Conservation (phyloP, 768 basidiomycete species). For the Hirschioporus abietinus region DNA sequence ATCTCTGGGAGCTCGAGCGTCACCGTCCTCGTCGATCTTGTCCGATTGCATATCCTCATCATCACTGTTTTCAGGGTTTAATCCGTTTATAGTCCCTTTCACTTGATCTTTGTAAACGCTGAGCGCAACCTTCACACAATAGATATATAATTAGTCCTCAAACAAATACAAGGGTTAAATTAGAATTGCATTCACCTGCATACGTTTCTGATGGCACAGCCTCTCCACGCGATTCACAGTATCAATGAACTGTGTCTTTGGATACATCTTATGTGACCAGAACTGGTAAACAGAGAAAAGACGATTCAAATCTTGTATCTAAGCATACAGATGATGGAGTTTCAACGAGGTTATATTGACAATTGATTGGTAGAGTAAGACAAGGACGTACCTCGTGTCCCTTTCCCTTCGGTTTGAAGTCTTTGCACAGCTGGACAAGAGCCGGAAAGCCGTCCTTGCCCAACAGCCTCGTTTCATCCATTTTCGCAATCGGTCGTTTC, state of each 20-base stretch:
- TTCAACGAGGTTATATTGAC: neutral
- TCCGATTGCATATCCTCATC: conserved; percentile 24
- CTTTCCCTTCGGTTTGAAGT: conserved; percentile 80
- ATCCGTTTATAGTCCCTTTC: conserved; percentile 35
- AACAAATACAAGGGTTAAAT: neutral
- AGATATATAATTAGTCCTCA: conserved; percentile 8
- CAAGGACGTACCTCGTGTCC: conserved; percentile 72
- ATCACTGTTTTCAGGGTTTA: conserved; percentile 24
- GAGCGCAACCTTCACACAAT: conserved; percentile 47
- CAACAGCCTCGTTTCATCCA: conserved; percentile 75
- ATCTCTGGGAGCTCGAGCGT: conserved; percentile 21
- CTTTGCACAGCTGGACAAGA: conserved; percentile 69
- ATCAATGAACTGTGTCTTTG: conserved; percentile 82
- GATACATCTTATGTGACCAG: conserved; percentile 93
- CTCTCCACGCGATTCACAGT: conserved; percentile 85
- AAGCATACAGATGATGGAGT: conserved; percentile 2
- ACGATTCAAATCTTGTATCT: conserved; percentile 79
- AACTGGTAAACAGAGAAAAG: conserved; percentile 85
- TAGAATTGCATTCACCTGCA: conserved; percentile 56
- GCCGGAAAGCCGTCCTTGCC: conserved; percentile 74
- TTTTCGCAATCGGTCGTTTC: conserved; percentile 45
- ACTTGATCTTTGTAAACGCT: conserved; percentile 78
- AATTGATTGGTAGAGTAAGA: conserved; percentile 5
- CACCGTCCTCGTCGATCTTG: conserved; percentile 15
- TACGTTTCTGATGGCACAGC: conserved; percentile 77